Base-by-base conservation (phyloP, 176 grass and related monocot species). In the Raddia distichophylla region DNA sequence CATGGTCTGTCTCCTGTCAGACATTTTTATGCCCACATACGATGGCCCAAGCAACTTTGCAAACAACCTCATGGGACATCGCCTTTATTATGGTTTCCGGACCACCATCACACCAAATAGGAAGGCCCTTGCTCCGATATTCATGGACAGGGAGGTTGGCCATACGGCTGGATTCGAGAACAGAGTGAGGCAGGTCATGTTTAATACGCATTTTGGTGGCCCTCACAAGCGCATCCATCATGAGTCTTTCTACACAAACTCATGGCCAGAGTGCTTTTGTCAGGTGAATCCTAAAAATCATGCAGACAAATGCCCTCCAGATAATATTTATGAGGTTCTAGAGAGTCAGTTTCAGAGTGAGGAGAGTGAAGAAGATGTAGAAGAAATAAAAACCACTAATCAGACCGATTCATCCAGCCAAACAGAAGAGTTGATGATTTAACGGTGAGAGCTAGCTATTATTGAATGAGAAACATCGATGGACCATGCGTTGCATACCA, bases 221-320 rank as follows among this genome's bases (percentile, higher is more conserved):
- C 92, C 92, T 5, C 93, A 95, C 77, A 91, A 85, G 73, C 89
- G 96, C 60, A 76, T 93, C 14, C 79, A 79, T 51, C 88, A 90
- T 17, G 96, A 95, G 58, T 95, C 93, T 35, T 91, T 99, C 86
- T 99, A 93, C 69, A 99, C 85, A 17, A 99, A 99, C 79, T 93
- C 96, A 17, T 99, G 96, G 96, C 93, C 96, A 3, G 96, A 99
- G 80, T 99, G 96, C 65, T 99, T 99, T 76, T 99, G 96, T 69
- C 92, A 99, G 85, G 68, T 52, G 0, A 73, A 87, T 33, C 34
- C 96, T 20, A 85, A 74, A 83, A 90, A 88, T 58, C 77, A 22
- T 10, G 89, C 59, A 9, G 87, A 99, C 42, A 76, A 69, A 54
- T 99, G 96, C 73, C 91, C 96, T 1, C 81, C 82, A 2, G 70